Conservation (phyloP, 805 yeast genomes). For the Candida glaebosa region DNA sequence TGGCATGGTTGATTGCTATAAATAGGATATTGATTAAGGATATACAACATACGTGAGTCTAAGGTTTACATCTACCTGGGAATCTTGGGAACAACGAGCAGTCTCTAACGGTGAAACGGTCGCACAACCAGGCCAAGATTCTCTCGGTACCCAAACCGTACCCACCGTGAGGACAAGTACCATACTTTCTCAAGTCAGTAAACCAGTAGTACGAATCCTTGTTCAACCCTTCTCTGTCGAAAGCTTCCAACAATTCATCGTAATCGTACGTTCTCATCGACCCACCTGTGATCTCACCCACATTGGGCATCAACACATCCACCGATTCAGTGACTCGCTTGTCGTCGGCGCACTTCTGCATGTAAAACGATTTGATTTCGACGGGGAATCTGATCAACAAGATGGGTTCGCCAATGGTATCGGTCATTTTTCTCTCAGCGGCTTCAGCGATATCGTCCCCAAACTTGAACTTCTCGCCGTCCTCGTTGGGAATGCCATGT, state of each 20-base stretch:
- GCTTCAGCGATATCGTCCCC: slow-evolving; percentile 99
- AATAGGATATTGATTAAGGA: background rate
- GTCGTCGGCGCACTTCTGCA: slow-evolving; percentile 89
- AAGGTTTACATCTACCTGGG: slow-evolving; percentile 97
- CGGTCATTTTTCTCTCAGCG: slow-evolving; percentile 98
- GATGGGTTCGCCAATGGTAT: slow-evolving; percentile 88
- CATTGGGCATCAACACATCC: slow-evolving; percentile 98
- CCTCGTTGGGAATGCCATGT: slow-evolving; percentile 91
- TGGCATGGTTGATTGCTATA: too few relatives aligned
- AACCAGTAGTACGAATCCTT: slow-evolving; percentile 92
- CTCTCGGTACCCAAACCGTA: slow-evolving; percentile 98
- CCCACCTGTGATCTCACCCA: slow-evolving; percentile 98
- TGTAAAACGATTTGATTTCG: slow-evolving; percentile 96
- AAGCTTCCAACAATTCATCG: slow-evolving; percentile 84
- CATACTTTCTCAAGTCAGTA: slow-evolving; percentile 92
- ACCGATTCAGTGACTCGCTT: slow-evolving; percentile 96
- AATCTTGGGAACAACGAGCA: slow-evolving; percentile 97
- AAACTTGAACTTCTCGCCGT: slow-evolving; percentile 85
- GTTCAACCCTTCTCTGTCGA: slow-evolving; percentile 88
- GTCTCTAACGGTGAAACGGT: slow-evolving; percentile 97
- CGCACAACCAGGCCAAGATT: slow-evolving; percentile 96
- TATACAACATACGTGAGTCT: slow-evolving; percentile 8
- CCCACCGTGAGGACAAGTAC: slow-evolving; percentile 98
- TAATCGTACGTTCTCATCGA: slow-evolving; percentile 90
- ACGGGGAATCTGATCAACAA: slow-evolving; percentile 93